Evolutionary conservation across 73 alveolate genomes (phyloP), one percentile per base, ranked within the genome.

Genomic region (Effrenium voratum): DNA sequence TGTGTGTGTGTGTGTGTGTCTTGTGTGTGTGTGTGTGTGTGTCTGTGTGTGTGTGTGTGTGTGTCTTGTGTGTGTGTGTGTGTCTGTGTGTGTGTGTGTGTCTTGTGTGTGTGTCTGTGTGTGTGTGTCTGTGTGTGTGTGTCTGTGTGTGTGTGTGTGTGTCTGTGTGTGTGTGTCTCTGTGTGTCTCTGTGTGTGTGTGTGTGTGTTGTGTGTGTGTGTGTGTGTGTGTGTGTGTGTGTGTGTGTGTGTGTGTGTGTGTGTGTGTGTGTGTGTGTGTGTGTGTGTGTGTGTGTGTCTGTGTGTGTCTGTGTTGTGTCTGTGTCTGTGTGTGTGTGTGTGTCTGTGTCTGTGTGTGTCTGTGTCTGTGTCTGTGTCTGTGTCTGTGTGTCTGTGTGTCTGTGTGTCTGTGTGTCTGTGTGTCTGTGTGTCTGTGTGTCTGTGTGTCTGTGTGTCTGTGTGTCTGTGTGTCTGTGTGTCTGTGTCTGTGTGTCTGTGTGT

Each of bases 401-500:
- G 81, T 68, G 45, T 68, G 81, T 68, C 81, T 70, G 8, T 70
- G 36, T 70, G 30, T 70, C 30, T 70, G 30, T 70, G 36, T 70
- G 6, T 16, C 30, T 70, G 16, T 77, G 45, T 12, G 34, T 77
- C 6, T 43, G 44, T 34, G 45, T 38, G 44, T 77, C 40, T 77
- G 34, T 43, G 28, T 43, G 44, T 8, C 30, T 43, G 44, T 77
- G 45, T 77, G 60, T 16, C 40, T 77, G 44, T 77, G 66, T 77
- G 44, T 12, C 90, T 12, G 45, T 43, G 88, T 77, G 45, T 77
- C 24, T 77, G 40, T 68, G 45, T 68, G 81, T 68, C 81, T 68
- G 81, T 68, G 45, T 68, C 45, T 68, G 81, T 68, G 81, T 68
- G 81, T 68, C 81, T 68, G 81, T 68, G 81, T 68, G 81, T 68